Percentiles rank a stretch among this genome's conserved stretches.
These are phyloP conservation scores for Serendipita vermifera DNA, from an alignment of 768 basidiomycete genomes.

Conservation along the genomic window DNA sequence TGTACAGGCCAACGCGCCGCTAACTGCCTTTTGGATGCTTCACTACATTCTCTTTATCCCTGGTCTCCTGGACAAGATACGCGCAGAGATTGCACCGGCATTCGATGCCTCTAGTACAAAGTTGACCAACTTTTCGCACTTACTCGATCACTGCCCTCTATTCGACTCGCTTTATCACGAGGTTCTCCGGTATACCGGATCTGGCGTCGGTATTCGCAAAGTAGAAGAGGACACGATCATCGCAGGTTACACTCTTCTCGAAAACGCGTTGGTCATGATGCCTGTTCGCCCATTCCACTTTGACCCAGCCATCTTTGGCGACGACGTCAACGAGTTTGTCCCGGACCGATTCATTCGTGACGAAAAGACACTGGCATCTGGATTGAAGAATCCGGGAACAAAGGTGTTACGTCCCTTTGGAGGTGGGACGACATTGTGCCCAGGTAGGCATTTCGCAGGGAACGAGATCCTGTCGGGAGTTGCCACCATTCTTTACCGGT, in stretches of 20 bases:
- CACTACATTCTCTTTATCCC: background rate
- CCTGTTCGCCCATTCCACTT: background rate
- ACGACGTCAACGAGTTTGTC: background rate
- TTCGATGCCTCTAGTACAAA: background rate
- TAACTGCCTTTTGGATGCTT: background rate
- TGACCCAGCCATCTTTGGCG: background rate
- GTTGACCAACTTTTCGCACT: background rate
- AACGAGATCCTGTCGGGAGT: background rate
- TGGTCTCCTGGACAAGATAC: background rate
- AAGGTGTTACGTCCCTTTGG: background rate
- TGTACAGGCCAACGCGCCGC: background rate
- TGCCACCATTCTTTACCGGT: background rate
- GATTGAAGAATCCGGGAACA: background rate
- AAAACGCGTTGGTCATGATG: background rate
- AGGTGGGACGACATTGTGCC: background rate
- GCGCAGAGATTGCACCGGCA: background rate
- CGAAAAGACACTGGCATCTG: background rate
- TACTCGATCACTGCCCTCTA: background rate
- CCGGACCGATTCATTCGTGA: background rate
- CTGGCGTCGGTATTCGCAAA: background rate
- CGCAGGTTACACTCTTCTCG: background rate
- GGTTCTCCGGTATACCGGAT: background rate
- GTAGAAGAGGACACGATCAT: background rate
- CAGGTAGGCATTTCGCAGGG: background rate
- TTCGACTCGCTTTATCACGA: background rate